Base-by-base conservation (phyloP, 257 asterid genomes). In the Euphrasia confusa region DNA sequence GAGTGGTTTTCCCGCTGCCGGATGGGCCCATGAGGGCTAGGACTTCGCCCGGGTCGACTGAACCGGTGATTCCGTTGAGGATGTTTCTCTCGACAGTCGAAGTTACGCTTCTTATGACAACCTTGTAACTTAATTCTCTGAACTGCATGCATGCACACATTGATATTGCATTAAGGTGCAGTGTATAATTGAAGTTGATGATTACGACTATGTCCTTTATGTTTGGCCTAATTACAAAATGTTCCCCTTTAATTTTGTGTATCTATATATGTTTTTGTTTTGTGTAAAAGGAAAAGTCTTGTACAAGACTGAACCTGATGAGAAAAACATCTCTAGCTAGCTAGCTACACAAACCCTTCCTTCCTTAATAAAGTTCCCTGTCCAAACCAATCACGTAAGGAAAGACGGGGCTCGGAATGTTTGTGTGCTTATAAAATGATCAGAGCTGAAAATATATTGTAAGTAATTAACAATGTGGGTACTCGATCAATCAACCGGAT, bases 11-110 rank as follows among this genome's bases (percentile, higher is more conserved):
- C 44, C 99, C 99, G 54, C 99, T 83, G 58, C 99, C 99, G 3
- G 99, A 93, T 32, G 99, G 99, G 40, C 99, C 99, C 99, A 93
- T 93, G 37, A 93, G 76, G 2, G 99, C 99, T 60, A 93, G 60
- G 59, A 93, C 94, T 69, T 93, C 97, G 13, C 99, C 97, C 0
- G 99, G 99, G 71, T 76, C 83, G 56, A 84, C 94, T 0, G 89
- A 77, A 14, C 99, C 99, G 1, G 71, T 83, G 42, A 93, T 89
- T 60, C 96, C 97, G 64, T 79, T 80, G 49, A 93, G 64, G 61
- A 89, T 86, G 7, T 81, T 90, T 68, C 84, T 89, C 88, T 93
- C 97, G 67, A 70, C 75, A 2, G 87, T 77, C 8, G 92, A 78
- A 42, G 85, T 83, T 47, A 83, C 79, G 64, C 96, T 81, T 75